Base-by-base conservation (phyloP, 805 yeast species). In the Lipomyces yamadae region DNA sequence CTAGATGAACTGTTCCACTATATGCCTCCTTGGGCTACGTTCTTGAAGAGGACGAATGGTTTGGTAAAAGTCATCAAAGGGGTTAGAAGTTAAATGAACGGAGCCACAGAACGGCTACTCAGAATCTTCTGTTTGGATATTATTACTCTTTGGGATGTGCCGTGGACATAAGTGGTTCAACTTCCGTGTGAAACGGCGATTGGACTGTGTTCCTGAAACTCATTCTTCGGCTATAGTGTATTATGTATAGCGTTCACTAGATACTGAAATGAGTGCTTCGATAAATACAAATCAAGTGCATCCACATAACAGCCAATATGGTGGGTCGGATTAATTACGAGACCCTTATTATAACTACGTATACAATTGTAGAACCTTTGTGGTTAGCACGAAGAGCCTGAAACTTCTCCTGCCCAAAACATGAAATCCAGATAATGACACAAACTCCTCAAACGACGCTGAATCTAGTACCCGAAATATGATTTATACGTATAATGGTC, bases 1-100 rank as follows among this genome's bases (percentile, higher is more conserved):
- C 85, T 82, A 70, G 88, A 85, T 65, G 97, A 92, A 73, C 74
- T 92, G 56, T 72, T 88, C 55, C 84, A 85, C 69, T 91, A 85
- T 74, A 80, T 90, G 1, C 96, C 97, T 1, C 76, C 80, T n/a
- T 84, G 85, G 75, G 83, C 87, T 29, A 82, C 87, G 1, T 88
- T 87, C 81, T 83, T 91, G 52, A 92, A 91, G 72, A 72, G 78
- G 66, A 69, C 70, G 4, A 84, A 86, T 60, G 97, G 97, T 0
- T 76, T 92, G 70, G 88, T 92, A 1, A 82, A 84, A 61, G 82
- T 89, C 32, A 78, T 80, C 34, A 81, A 24, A 82, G 70, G 81
- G 80, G 68, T 73, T 88, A 62, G 84, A 78, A 42, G 24, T 34
- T 32, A 15, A 18, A 32, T 3, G 1, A 24, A 24, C 24, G 1